phyloP scores from a whole-genome alignment of 2,329 filamentous ascomycete genomes.

The Cytospora mali region DNA sequence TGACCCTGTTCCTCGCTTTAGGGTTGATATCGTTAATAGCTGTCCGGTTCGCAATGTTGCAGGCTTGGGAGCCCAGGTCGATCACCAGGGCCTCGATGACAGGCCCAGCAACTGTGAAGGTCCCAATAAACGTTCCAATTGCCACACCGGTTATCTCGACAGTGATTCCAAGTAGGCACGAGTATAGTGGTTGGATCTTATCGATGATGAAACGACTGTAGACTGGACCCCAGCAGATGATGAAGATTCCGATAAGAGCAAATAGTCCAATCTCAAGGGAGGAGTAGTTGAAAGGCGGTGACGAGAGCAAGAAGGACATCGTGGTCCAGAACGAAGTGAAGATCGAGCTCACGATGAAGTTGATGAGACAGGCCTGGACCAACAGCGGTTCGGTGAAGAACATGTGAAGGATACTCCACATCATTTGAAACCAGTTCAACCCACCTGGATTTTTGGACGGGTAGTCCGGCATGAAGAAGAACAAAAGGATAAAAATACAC shows the following conservation, averaged over 20 bases:
- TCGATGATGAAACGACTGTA: conserved; percentile 74
- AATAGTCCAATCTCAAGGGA: conserved; percentile 76
- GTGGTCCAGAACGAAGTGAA: conserved; percentile 64
- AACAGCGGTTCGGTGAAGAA: conserved; percentile 67
- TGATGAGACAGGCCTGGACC: conserved; percentile 68
- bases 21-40: conserved; percentile 73
- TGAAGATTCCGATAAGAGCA: conserved; percentile 72
- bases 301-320: conserved; percentile 75
- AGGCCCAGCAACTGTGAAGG: conserved; percentile 68
- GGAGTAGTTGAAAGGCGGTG: conserved; percentile 67
- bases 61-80: conserved; percentile 73
- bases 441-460: conserved; percentile 70
- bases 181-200: conserved; percentile 67
- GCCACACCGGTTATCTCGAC: conserved; percentile 63
- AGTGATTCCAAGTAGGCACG: conserved; percentile 63
- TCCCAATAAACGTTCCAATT: conserved; percentile 70
- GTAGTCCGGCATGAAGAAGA: conserved; percentile 79
- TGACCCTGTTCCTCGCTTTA: conserved; percentile 72
- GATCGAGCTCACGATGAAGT: conserved; percentile 58
- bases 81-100: conserved; percentile 71
- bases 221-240: conserved; percentile 68
- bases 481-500: conserved; percentile 65
- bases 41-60: conserved; percentile 72
- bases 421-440: conserved; percentile 65
- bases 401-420: conserved; percentile 67